Percentiles rank a stretch among this genome's conserved stretches.
Conservation (phyloP, 202 grass and related monocot species). For the Zizania palustris region DNA sequence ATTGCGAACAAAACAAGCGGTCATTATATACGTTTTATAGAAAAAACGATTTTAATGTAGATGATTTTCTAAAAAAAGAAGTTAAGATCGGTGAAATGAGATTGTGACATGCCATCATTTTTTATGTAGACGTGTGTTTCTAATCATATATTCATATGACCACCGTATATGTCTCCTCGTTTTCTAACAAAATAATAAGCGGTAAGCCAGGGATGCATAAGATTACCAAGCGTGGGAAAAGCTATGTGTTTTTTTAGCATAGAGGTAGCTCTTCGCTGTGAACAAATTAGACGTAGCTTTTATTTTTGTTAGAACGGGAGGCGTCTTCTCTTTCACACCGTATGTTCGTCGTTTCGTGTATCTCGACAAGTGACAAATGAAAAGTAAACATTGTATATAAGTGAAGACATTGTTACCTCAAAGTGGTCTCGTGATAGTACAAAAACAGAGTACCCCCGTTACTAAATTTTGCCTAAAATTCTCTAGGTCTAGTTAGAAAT, state of each 20-base stretch:
- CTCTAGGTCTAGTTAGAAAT: no score
- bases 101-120: no score
- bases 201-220: conserved; percentile 8
- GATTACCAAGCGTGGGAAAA: conserved; percentile 33
- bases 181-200: not conserved
- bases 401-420: not conserved
- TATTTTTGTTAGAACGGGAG: not conserved
- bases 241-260: conserved; percentile 23
- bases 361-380: not conserved
- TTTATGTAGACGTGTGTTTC: no score
- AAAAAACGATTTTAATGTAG: no score
- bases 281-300: not conserved
- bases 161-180: no score
- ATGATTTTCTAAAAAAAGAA: no score
- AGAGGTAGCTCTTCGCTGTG: conserved; percentile 8
- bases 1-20: no score
- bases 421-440: not conserved
- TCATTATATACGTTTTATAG: no score
- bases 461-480: no score
- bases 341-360: conserved; percentile 37
- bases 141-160: no score
- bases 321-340: conserved; percentile 13
- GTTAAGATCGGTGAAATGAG: no score
- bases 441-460: no score
- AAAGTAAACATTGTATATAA: not conserved